Conservation (phyloP, 768 basidiomycete species). For the Paxillus ammoniavirescens region DNA sequence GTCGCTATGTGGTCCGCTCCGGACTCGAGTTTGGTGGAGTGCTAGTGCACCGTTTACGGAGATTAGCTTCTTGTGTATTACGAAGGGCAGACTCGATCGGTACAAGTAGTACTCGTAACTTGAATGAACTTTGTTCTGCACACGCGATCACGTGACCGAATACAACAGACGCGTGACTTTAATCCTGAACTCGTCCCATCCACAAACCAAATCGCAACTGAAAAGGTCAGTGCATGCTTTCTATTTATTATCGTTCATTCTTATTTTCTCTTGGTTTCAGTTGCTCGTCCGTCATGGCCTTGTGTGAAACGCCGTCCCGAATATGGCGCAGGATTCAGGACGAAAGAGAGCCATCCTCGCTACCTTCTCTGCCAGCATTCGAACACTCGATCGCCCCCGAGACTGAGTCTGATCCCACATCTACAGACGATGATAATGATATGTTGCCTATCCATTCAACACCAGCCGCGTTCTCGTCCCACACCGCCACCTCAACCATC, state of each 20-base stretch:
- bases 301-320: conserved; percentile 79
- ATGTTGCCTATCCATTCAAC: conserved; percentile 66
- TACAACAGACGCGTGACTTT: conserved; percentile 19
- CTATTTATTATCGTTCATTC: neutral
- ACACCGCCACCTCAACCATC: conserved; percentile 49
- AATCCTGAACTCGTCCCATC: neutral
- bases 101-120: no score
- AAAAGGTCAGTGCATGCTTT: neutral
- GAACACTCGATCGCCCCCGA: conserved; percentile 57
- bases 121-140: no score
- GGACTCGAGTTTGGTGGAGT: no score
- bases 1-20: no score
- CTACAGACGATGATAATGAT: conserved; percentile 41
- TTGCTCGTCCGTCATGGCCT: conserved; percentile 33
- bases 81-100: no score
- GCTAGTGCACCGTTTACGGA: no score
- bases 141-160: conserved; percentile 25
- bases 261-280: neutral
- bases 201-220: neutral
- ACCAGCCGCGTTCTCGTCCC: conserved; percentile 50
- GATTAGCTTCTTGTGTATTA: neutral
- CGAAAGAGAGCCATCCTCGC: conserved; percentile 74
- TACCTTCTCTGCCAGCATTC: conserved; percentile 72
- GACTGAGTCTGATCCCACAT: conserved; percentile 34
- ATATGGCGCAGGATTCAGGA: conserved; percentile 85